Conservation (phyloP, 495 filamentous ascomycete genomes). For the Chaetomidium leptoderma region DNA sequence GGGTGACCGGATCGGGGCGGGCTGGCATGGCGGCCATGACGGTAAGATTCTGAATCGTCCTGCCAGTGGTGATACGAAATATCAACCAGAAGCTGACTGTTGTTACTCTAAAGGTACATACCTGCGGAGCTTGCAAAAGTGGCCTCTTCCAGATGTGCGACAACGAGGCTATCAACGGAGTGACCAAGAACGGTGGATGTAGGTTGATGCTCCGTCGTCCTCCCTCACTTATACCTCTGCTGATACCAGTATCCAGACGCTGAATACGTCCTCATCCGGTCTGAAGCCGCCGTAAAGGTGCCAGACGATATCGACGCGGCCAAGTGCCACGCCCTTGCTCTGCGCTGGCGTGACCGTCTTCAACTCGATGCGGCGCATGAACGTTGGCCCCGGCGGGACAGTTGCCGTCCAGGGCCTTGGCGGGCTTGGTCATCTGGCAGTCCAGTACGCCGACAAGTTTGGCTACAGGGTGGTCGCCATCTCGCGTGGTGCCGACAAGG, state of each 20-base stretch:
- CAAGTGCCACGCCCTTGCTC: conserved; percentile 60
- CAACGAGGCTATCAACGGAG: conserved; percentile 48
- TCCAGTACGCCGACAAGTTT: conserved; percentile 62
- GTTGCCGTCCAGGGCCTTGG: conserved; percentile 65
- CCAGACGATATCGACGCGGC: conserved; percentile 55
- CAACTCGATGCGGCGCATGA: conserved; percentile 62
- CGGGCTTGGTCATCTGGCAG: conserved; percentile 62
- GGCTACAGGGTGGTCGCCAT: conserved; percentile 63
- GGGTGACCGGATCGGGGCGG: conserved; percentile 45
- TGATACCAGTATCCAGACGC: conserved; percentile 36
- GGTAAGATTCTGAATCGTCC: conserved; percentile 22
- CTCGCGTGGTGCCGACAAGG: conserved; percentile 54
- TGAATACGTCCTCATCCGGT: conserved; percentile 58
- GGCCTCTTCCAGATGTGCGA: conserved; percentile 55
- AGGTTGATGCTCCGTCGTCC: background rate
- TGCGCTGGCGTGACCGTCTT: conserved; percentile 72
- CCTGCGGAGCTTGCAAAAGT: conserved; percentile 47
- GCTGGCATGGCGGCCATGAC: conserved; percentile 32
- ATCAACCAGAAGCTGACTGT: conserved; percentile 18
- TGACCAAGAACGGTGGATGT: conserved; percentile 50
- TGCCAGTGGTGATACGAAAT: too few relatives aligned
- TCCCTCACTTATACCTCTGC: background rate
- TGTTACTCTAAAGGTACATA: conserved; percentile 39
- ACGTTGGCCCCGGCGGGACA: conserved; percentile 51
- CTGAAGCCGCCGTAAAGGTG: conserved; percentile 61